Base-by-base conservation (phyloP, 208 protist genomes). In the Strigomonas culicis region DNA sequence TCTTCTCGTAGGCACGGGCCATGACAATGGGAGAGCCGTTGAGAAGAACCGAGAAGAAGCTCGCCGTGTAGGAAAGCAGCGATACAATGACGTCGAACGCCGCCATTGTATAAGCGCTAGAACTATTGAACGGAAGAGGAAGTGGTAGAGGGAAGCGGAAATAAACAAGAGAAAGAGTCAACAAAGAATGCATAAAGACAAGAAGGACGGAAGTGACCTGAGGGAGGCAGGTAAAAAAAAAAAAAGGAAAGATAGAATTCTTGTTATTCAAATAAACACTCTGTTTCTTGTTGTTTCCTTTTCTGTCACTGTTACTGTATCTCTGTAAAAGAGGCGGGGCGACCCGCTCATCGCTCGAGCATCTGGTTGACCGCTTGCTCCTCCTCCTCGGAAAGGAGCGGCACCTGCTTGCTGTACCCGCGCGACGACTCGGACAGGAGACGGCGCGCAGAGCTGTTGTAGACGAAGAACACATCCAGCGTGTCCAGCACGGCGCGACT, bases 401-500 rank as follows among this genome's bases (percentile, higher is more conserved):
- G 50, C 21, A 25, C 61, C 31, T 95, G 86, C 51, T 88, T 91
- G 63, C 84, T 93, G 17, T 87, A 82, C 36, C 68, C 84, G 41
- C 84, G 82, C 22, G 80, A 86, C 11, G 86, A 51, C 22, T 58
- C n/a, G n/a, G 86, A 84, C 24, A 93, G 77, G 11, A 79, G 61
- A 25, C 66, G 59, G 15, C 90, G 76, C 21, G 84, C 84, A 13
- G 41, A 55, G 6, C 63, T 63, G 62, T 91, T 75, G 51, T 84
- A 80, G 13, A 88, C 57, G 32, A 76, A 63, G 47, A 78, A 82
- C 13, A 22, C 58, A 1, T 61, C 74, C 7, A 95, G 73, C 19
- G 76, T 77, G 47, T 95, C 90, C 27, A 95, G 68, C 43, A 89
- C 77, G 0, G 69, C 69, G 41, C 90, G 78, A 17, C 77, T 74